phyloP scores from a whole-genome alignment of 2,329 filamentous ascomycete genomes.

The Knoxdaviesia capensis region DNA sequence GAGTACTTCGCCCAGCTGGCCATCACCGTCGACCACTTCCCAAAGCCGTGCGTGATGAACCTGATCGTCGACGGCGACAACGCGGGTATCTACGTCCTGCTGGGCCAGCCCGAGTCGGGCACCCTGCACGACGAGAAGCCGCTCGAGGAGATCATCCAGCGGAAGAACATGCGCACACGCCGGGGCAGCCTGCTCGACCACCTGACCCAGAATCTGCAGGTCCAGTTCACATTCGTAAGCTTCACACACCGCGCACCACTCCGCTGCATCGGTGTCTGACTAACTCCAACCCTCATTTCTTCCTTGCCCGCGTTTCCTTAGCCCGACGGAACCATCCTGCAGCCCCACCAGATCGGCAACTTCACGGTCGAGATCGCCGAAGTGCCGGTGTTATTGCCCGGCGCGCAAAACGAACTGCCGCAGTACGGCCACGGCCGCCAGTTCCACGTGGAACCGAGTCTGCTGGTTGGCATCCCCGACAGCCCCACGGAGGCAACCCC shows the following conservation, averaged over 20 bases:
- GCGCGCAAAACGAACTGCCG: conserved; percentile 2
- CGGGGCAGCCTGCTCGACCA: background rate
- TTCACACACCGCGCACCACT: no score
- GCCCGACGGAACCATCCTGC: conserved; percentile 4
- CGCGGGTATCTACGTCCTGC: conserved; percentile 15
- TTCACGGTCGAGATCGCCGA: conserved; percentile 4
- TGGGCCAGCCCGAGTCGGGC: conserved; percentile 15
- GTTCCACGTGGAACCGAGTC: conserved; percentile 7
- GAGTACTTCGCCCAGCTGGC: conserved; percentile 15
- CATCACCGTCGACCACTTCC: conserved; percentile 15
- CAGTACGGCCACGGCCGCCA: conserved; percentile 2
- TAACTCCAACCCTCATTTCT: background rate
- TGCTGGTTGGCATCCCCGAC: conserved; percentile 10
- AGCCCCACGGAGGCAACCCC: background rate
- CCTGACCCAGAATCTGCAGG: background rate
- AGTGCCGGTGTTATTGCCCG: conserved; percentile 4
- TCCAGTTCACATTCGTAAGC: conserved; percentile 1
- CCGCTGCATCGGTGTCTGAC: background rate
- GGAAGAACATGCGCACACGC: conserved; percentile 4
- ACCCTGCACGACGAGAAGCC: conserved; percentile 15
- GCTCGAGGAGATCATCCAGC: conserved; percentile 43
- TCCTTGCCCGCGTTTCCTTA: conserved; percentile 1
- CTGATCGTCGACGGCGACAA: conserved; percentile 13
- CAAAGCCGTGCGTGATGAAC: conserved; percentile 15
- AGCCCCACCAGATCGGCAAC: conserved; percentile 1